Evolutionary conservation across 2,329 filamentous ascomycete genomes (phyloP).

Genomic region (Dothideomycetes sp.): DNA sequence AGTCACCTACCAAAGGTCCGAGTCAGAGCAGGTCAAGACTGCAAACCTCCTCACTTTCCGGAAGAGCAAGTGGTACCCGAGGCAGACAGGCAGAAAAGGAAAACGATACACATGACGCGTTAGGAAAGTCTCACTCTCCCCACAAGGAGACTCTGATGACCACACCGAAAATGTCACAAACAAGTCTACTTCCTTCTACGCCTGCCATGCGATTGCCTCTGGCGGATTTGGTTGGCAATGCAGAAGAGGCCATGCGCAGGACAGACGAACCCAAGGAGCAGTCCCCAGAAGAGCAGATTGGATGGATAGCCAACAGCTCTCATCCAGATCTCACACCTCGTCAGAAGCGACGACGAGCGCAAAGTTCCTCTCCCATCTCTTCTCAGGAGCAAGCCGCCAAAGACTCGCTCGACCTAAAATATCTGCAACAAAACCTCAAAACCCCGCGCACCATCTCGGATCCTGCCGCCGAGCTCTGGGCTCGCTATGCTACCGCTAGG

Average conservation of each 20-base stretch:
- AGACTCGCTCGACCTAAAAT: constrained; percentile 15
- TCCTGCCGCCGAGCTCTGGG: constrained; percentile 36
- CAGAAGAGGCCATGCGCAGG: constrained; percentile 41
- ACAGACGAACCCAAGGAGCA: constrained; percentile 31
- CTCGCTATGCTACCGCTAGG: constrained; percentile 27
- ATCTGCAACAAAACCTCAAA: constrained; percentile 17
- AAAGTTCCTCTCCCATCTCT: constrained; percentile 34
- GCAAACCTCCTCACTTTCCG: constrained; percentile 42
- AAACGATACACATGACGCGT: not conserved
- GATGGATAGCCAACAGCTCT: constrained; percentile 43
- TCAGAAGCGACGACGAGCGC: constrained; percentile 32
- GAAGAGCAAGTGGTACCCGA: constrained; percentile 11
- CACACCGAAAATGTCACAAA: constrained; percentile 16
- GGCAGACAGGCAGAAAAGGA: constrained; percentile 8
- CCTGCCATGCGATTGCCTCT: constrained; percentile 48
- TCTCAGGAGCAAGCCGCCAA: constrained; percentile 15
- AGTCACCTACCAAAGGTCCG: constrained; percentile 37
- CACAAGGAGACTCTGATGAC: constrained; percentile 5
- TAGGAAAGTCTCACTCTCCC: not conserved
- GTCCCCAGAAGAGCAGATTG: constrained; percentile 50
- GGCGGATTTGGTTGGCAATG: constrained; percentile 50
- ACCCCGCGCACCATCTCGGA: constrained; percentile 32
- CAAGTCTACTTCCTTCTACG: constrained; percentile 41
- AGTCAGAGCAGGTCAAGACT: constrained; percentile 43
- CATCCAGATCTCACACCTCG: constrained; percentile 29